Percentiles rank a stretch among this genome's conserved stretches.
Evolutionary conservation across 1,284 basidiomycete genomes (phyloP).

Genomic region (Tilletiopsis washingtonensis): DNA sequence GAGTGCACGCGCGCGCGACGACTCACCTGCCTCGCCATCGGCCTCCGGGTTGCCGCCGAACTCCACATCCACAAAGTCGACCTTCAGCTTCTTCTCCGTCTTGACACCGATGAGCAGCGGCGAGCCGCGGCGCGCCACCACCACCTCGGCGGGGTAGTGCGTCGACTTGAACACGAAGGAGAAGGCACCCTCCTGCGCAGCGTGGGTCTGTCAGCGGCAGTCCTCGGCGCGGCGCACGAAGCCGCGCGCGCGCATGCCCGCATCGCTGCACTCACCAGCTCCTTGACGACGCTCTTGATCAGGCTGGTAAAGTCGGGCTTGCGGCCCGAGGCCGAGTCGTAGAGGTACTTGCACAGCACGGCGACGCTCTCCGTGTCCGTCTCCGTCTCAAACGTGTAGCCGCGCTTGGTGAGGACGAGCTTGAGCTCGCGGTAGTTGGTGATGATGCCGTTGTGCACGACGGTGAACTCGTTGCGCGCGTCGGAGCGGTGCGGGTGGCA

Average conservation of each 20-base stretch:
- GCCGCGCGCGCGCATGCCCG: too few species aligned
- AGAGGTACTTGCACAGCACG: constrained; percentile 92
- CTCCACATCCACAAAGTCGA: constrained; percentile 98
- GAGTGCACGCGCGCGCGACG: constrained; percentile 6
- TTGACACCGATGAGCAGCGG: constrained; percentile 97
- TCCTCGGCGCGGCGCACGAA: not conserved
- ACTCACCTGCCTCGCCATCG: constrained; percentile 21
- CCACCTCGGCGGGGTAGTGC: constrained; percentile 93
- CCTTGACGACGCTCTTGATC: constrained; percentile 92
- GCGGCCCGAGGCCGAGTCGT: constrained; percentile 84
- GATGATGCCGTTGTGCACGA: constrained; percentile 99
- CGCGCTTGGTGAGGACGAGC: constrained; percentile 88
- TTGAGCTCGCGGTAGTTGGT: constrained; percentile 87
- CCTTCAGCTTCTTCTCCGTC: constrained; percentile 99
- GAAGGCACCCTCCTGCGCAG: constrained; percentile 76
- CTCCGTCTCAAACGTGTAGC: constrained; percentile 88
- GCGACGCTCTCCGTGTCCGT: constrained; percentile 98
- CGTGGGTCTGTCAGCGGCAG: not conserved
- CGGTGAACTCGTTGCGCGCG: constrained; percentile 69
- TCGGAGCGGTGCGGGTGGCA: constrained; percentile 95
- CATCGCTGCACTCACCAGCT: constrained; percentile 54
- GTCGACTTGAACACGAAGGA: constrained; percentile 99
- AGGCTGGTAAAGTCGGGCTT: constrained; percentile 81
- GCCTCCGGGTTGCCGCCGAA: constrained; percentile 30
- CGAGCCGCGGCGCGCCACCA: constrained; percentile 91